Percentiles rank a stretch among this genome's conserved stretches.
Conservation (phyloP, 176 grass and related monocot genomes). For the Oryza punctata region DNA sequence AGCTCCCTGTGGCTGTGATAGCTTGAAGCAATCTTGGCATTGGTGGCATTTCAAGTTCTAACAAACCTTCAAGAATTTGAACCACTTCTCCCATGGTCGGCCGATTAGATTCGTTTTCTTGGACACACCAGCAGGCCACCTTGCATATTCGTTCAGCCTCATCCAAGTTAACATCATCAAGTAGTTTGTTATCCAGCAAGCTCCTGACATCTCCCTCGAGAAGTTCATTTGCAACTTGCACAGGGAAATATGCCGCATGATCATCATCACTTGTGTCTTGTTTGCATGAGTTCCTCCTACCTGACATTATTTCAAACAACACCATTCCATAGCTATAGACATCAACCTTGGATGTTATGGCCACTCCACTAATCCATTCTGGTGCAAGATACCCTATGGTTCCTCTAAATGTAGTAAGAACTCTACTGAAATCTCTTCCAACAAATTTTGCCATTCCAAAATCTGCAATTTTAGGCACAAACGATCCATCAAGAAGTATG, state of each 20-base stretch:
- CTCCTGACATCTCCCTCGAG: neutral
- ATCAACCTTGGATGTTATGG: slow-evolving; percentile 50
- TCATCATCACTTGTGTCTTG: neutral
- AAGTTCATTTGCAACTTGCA: slow-evolving; percentile 40
- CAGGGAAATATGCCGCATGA: slow-evolving; percentile 33
- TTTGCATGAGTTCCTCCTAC: slow-evolving; percentile 33
- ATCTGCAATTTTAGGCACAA: neutral
- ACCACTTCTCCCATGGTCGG: slow-evolving; percentile 57
- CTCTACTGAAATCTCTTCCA: slow-evolving; percentile 49
- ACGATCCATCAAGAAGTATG: neutral
- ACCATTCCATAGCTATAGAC: slow-evolving; percentile 63
- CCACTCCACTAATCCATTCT: slow-evolving; percentile 48
- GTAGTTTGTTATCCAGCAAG: slow-evolving; percentile 40
- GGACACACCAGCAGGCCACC: slow-evolving; percentile 54
- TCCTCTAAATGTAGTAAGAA: slow-evolving; percentile 50
- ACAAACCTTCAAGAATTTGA: slow-evolving; percentile 37
- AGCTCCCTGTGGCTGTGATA: neutral
- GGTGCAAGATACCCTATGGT: slow-evolving; percentile 54
- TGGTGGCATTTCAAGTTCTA: slow-evolving; percentile 41
- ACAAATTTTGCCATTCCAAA: neutral
- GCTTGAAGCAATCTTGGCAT: slow-evolving; percentile 48
- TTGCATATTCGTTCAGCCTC: slow-evolving; percentile 44
- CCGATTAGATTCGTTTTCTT: slow-evolving; percentile 35
- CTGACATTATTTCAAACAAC: slow-evolving; percentile 52
- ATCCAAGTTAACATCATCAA: slow-evolving; percentile 26